Evolutionary conservation across 2,329 filamentous ascomycete species (phyloP).

Genomic region (Dothistroma pini): DNA sequence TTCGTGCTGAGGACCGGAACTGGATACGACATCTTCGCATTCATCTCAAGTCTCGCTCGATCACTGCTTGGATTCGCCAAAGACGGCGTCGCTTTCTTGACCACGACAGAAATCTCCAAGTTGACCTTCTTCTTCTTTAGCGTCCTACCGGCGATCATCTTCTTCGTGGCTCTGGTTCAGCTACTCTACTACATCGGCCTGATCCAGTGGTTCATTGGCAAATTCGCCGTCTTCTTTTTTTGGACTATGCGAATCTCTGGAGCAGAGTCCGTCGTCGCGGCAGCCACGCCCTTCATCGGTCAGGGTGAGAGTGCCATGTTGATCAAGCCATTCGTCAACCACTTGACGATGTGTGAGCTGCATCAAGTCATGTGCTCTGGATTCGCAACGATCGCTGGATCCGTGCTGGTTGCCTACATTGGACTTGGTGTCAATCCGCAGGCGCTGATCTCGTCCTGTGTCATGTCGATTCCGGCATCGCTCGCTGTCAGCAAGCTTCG

Average conservation of each 20-base stretch:
- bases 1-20: conserved; percentile 79
- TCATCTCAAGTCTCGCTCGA: conserved; percentile 72
- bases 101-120: conserved; percentile 43
- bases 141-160: conserved; percentile 89
- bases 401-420: conserved; percentile 82
- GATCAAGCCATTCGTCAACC: conserved; percentile 78
- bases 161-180: conserved; percentile 91
- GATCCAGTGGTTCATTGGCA: conserved; percentile 84
- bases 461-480: conserved; percentile 93
- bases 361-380: conserved; percentile 92
- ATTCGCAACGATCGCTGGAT: conserved; percentile 88
- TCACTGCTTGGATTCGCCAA: conserved; percentile 71
- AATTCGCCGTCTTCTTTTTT: conserved; percentile 89
- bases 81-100: conserved; percentile 71
- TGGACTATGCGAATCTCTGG: conserved; percentile 84
- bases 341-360: conserved; percentile 81
- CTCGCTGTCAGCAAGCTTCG: conserved; percentile 85
- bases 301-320: conserved; percentile 94
- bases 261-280: conserved; percentile 88
- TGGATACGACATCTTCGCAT: conserved; percentile 87
- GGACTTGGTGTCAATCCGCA: conserved; percentile 77
- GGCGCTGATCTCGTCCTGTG: conserved; percentile 83
- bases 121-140: conserved; percentile 67
- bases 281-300: conserved; percentile 89
- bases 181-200: conserved; percentile 76